Base-by-base conservation (phyloP, 1,139 yeast genomes). In the Debaryomyces sp. region DNA sequence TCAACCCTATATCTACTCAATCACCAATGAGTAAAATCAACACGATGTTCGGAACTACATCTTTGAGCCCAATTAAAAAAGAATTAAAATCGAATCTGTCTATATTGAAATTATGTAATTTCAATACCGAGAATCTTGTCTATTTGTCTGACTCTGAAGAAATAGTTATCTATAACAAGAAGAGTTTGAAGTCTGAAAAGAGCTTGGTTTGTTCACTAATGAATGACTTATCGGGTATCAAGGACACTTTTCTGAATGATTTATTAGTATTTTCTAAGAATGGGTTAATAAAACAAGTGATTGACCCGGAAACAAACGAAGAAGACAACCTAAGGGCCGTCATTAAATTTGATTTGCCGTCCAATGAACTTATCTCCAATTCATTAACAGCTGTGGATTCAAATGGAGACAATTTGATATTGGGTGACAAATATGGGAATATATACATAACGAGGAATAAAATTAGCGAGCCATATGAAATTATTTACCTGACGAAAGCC, bases 351-450 rank as follows among this genome's bases (percentile, higher is more conserved):
- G 49, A 55, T 1, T 51, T 73, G 12, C 65, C 68, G 0, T 49
- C 60, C 4, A 62, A 58, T 41, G 78, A 62, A 22, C 54, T 61
- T 36, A 62, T 73, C 13, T 43, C 57, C 3, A 71, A 71, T 48
- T 49, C 61, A 1, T 45, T 70, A 32, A 60, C 69, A 1, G 63
- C 75, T 7, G 52, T 70, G 6, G 75, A 68, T 29, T 38, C 44
- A 38, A 46, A 61, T 7, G 57, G 48, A 13, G 51, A 56, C 1
- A 60, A 64, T 5, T 44, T 77, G 1, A 57, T 71, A 6, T 45
- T 70, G 22, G 86, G 85, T 2, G 85, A 81, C 57, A 75, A 74
- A 46, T 70, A 63, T 51, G 86, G 86, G 0, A 66, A 63, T 41
- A 48, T 81, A 4, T 61, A 61, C 27, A 54, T 73, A n/a, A 12